phyloP scores from a whole-genome alignment of 768 basidiomycete species.

The Termitomyces titanicus region DNA sequence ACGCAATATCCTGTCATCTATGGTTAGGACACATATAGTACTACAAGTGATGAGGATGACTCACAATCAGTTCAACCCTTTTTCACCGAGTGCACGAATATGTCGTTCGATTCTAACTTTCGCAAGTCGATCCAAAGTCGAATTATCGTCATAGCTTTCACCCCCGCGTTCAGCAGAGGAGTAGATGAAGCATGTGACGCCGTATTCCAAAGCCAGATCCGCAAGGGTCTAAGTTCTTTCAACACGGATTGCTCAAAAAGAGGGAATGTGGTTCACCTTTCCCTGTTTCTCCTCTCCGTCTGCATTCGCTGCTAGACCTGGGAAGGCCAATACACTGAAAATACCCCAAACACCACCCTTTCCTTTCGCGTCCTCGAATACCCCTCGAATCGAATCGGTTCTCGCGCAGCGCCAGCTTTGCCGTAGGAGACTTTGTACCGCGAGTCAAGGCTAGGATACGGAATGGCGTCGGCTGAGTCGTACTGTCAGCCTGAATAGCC shows the following conservation, averaged over 20 bases:
- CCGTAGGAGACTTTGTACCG: constrained; percentile 23
- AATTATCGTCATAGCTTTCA: constrained; percentile 28
- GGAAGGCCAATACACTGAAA: constrained; percentile 34
- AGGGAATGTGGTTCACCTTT: constrained; percentile 24
- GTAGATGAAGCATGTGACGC: constrained; percentile 30
- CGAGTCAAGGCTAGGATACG: constrained; percentile 36
- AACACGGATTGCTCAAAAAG: not conserved
- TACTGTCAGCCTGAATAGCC: constrained; percentile 10
- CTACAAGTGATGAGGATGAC: constrained; percentile 9
- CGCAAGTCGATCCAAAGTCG: constrained; percentile 24
- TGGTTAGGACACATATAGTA: not conserved
- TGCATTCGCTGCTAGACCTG: constrained; percentile 36
- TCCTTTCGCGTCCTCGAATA: constrained; percentile 31
- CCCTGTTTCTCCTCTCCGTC: constrained; percentile 37
- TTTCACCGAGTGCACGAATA: constrained; percentile 24
- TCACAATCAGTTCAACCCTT: constrained; percentile 35
- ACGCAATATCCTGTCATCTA: constrained; percentile 29
- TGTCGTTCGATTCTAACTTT: constrained; percentile 37
- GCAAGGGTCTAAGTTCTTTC: constrained; percentile 25
- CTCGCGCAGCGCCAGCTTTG: constrained; percentile 20
- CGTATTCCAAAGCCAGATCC: constrained; percentile 33
- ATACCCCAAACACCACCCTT: constrained; percentile 34
- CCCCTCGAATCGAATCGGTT: constrained; percentile 23
- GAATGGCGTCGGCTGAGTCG: constrained; percentile 17
- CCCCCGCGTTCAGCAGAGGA: constrained; percentile 37